Percentiles rank a stretch among this genome's conserved stretches.
phyloP scores from a whole-genome alignment of 2,329 filamentous ascomycete species.

The Alternaria panax region DNA sequence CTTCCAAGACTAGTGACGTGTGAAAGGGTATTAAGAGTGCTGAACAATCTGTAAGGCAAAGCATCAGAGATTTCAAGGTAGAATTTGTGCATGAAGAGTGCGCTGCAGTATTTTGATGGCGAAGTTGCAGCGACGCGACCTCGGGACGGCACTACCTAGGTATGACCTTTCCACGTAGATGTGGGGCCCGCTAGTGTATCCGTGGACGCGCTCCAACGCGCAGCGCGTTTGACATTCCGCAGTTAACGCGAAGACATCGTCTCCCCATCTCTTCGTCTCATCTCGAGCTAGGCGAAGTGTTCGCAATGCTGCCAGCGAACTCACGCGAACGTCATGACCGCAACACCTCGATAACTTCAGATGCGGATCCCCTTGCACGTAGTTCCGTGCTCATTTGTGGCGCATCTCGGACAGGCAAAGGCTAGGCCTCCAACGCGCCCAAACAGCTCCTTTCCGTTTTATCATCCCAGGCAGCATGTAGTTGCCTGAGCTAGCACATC shows the following conservation, averaged over 20 bases:
- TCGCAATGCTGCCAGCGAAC: background rate
- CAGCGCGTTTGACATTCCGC: background rate
- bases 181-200: background rate
- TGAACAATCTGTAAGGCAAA: background rate
- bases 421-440: background rate
- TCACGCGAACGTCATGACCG: background rate
- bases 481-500: background rate
- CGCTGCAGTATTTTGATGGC: background rate
- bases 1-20: background rate
- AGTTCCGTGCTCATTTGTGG: background rate
- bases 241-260: background rate
- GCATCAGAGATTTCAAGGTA: no score
- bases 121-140: background rate
- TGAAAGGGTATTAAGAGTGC: background rate
- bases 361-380: background rate
- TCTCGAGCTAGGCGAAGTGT: background rate
- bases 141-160: background rate
- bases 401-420: background rate
- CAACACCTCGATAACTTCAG: background rate
- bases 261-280: background rate
- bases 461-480: background rate
- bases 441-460: background rate
- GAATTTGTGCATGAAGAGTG: background rate
- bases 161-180: background rate
- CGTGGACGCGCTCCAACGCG: background rate